Evolutionary conservation across 768 basidiomycete genomes (phyloP).

Genomic region (Macrolepiota fuliginosa): DNA sequence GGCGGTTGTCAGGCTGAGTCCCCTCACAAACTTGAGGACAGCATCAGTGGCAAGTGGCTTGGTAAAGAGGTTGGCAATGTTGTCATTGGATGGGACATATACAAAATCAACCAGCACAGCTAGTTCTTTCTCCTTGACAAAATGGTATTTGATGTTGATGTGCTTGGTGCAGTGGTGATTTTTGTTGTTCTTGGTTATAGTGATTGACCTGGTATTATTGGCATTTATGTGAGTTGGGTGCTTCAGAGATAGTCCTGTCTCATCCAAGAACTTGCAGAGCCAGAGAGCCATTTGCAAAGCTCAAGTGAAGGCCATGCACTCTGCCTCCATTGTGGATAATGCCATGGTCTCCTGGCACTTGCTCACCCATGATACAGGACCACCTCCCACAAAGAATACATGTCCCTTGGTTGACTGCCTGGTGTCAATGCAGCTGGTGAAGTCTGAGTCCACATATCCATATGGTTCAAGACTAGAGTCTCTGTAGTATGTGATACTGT

Average conservation of each 20-base stretch:
- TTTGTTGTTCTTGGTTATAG: slow-evolving; percentile 18
- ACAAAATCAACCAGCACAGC: slow-evolving; percentile 5
- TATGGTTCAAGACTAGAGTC: too few species aligned
- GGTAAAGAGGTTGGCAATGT: slow-evolving; percentile 18
- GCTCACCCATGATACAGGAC: too few species aligned
- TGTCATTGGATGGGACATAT: slow-evolving; percentile 18
- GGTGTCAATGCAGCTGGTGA: too few species aligned
- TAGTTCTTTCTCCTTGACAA: slow-evolving; percentile 23
- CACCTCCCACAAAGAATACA: too few species aligned
- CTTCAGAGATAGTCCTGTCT: background rate
- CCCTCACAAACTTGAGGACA: background rate
- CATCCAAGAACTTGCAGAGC: background rate
- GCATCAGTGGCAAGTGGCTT: slow-evolving; percentile 13
- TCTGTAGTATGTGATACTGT: too few species aligned
- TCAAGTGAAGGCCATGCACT: slow-evolving; percentile 16
- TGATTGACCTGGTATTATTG: slow-evolving; percentile 25
- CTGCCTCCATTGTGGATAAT: slow-evolving; percentile 17
- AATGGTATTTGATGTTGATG: slow-evolving; percentile 34
- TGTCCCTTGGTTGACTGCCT: too few species aligned
- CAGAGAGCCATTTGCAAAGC: background rate
- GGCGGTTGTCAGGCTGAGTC: background rate
- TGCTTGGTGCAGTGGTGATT: slow-evolving; percentile 33
- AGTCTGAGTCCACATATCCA: too few species aligned
- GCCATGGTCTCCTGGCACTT: background rate
- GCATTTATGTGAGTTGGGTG: slow-evolving; percentile 11